Percentiles rank a stretch among this genome's conserved stretches.
Evolutionary conservation across 805 yeast genomes (phyloP).

Genomic region (Zygoascus bituminiphila): DNA sequence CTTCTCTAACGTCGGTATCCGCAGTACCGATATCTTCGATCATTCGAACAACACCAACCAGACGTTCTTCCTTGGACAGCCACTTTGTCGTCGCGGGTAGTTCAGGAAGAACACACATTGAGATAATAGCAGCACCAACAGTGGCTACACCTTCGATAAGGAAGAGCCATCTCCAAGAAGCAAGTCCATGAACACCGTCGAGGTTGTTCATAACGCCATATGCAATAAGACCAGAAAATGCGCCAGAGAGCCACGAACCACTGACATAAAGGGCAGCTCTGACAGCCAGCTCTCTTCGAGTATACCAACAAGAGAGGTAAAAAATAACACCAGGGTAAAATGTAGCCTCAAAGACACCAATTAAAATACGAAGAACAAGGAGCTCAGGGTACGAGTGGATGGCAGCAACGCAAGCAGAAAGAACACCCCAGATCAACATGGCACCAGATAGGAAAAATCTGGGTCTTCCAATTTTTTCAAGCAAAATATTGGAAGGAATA

Average conservation of each 20-base stretch:
- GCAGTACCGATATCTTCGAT: conserved; percentile 17
- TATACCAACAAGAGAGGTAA: conserved; percentile 63
- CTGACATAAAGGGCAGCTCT: conserved; percentile 56
- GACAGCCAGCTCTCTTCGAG: conserved; percentile 46
- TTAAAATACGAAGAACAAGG: conserved; percentile 38
- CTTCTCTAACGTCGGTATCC: conserved; percentile 27
- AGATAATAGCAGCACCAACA: conserved; percentile 42
- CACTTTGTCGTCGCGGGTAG: conserved; percentile 23
- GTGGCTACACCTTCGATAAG: conserved; percentile 57
- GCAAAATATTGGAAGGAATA: conserved; percentile 58
- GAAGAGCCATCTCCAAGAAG: conserved; percentile 63
- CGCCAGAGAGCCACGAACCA: conserved; percentile 41
- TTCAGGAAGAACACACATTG: conserved; percentile 38
- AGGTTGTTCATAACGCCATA: conserved; percentile 46
- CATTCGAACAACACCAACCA: conserved; percentile 15
- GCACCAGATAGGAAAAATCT: conserved; percentile 56
- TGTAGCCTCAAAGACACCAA: conserved; percentile 56
- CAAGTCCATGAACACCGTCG: conserved; percentile 30
- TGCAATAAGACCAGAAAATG: conserved; percentile 41
- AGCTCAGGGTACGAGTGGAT: conserved; percentile 37
- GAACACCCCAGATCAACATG: conserved; percentile 45
- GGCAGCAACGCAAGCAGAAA: conserved; percentile 51
- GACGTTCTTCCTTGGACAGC: conserved; percentile 18
- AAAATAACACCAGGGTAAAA: conserved; percentile 56
- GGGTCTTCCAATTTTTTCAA: conserved; percentile 58